Percentiles rank a stretch among this genome's conserved stretches.
Evolutionary conservation across 768 basidiomycete species (phyloP).

Genomic region (Chalciporus pseudorubinellus): DNA sequence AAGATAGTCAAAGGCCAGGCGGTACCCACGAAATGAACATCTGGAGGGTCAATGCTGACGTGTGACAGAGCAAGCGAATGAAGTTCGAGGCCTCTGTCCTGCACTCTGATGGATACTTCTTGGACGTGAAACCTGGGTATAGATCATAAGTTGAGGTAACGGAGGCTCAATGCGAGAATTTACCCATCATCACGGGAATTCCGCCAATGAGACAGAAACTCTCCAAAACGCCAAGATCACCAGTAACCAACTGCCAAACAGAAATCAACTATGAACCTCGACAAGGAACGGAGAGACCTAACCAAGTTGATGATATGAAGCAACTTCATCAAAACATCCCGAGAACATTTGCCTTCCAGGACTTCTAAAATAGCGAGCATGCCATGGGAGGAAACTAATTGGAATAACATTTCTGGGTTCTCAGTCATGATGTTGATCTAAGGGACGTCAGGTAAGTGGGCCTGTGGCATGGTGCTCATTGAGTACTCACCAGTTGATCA

Average conservation of each 20-base stretch:
- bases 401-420: constrained; percentile 79
- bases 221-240: constrained; percentile 84
- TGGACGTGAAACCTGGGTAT: constrained; percentile 90
- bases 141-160: constrained; percentile 3
- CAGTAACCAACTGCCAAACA: constrained; percentile 50
- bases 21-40: constrained; percentile 98
- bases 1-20: not conserved
- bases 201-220: constrained; percentile 95
- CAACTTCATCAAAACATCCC: constrained; percentile 83
- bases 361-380: constrained; percentile 95
- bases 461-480: not conserved
- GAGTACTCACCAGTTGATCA: constrained; percentile 71
- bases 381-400: constrained; percentile 90
- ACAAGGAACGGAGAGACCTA: not conserved
- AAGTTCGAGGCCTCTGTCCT: constrained; percentile 95
- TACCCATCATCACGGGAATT: constrained; percentile 93
- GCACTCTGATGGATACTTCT: constrained; percentile 90
- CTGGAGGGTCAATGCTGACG: constrained; percentile 90
- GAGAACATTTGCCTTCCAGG: constrained; percentile 79
- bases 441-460: not conserved
- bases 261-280: not conserved
- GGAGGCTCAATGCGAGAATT: constrained; percentile 18
- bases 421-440: constrained; percentile 77
- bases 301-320: constrained; percentile 90
- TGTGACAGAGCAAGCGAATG: constrained; percentile 87